Base-by-base conservation (phyloP, 78 protist genomes). In the Cavenderia fasciculata region DNA sequence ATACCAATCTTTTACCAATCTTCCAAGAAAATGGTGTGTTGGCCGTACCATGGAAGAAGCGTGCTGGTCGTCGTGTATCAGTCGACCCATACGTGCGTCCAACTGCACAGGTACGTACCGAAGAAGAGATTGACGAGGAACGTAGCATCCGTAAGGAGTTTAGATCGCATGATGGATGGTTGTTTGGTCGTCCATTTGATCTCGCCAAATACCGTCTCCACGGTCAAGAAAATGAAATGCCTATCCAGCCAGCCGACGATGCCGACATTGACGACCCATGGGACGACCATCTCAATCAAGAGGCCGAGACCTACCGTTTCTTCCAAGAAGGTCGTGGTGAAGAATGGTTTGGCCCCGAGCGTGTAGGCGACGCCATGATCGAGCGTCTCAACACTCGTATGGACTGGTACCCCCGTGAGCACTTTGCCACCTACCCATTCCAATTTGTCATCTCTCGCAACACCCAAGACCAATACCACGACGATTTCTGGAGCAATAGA, bases 261-360 rank as follows among this genome's bases (percentile, higher is more conserved):
- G 7, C 21, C 31, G 69, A 61, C 16, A n/a, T 61, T 34, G 7
- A 5, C 5, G 69, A 33, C 31, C 43, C 16, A 7, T 27, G 31
- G 14, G 69, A 61, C 14, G 36, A 5, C 3, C 19, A 4, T 10
- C 6, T 75, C 14, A 46, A 62, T 21, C 63, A 59, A 25, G 56
- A 77, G n/a, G 27, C 74, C 5, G 87, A 77, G 21, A 18, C 49
- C 65, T 77, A 62, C 31, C 62, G 54, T 49, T 63, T 62, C 27
- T 63, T 77, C 29, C 87, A 77, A 63, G 74, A 77, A 43, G 87
- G 87, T 63, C 19, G 23, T 10, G 59, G 29, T 14, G 73, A 77
- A 47, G 87, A 77, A 63, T 77, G 87, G 87, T 77, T 77, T 43
- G 41, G 87, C n/a, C 87, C 87, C 7, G 87, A 77, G 18, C 59